Evolutionary conservation across 768 basidiomycete species (phyloP).

Genomic region (Lyophyllum atratum): DNA sequence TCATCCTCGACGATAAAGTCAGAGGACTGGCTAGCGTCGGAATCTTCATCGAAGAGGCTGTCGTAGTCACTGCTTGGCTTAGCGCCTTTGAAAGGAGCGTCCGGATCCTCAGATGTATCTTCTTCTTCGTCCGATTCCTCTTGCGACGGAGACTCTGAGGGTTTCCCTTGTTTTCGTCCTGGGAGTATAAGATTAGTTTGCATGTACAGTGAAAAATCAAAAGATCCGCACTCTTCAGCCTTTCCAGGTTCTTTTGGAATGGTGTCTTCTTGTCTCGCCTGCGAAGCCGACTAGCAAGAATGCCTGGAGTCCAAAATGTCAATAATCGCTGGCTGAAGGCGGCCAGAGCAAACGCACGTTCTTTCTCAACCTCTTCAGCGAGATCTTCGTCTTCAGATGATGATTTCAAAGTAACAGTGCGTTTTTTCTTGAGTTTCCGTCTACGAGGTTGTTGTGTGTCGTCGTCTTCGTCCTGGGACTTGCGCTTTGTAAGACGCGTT

Average conservation of each 20-base stretch:
- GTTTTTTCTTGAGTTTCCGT: slow-evolving; percentile 38
- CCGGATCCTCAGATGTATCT: slow-evolving; percentile 24
- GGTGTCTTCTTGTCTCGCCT: slow-evolving; percentile 55
- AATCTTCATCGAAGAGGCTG: slow-evolving; percentile 38
- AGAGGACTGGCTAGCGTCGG: slow-evolving; percentile 39
- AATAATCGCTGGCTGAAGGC: neutral
- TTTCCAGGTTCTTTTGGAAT: slow-evolving; percentile 68
- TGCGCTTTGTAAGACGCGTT: slow-evolving; percentile 5
- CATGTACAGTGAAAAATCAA: neutral
- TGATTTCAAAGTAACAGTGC: slow-evolving; percentile 37
- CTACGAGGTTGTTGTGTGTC: slow-evolving; percentile 33
- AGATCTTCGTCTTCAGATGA: slow-evolving; percentile 41
- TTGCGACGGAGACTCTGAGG: slow-evolving; percentile 29
- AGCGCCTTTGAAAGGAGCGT: slow-evolving; percentile 47
- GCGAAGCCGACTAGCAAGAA: slow-evolving; percentile 66
- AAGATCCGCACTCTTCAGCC: slow-evolving; percentile 55
- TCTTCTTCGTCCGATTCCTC: slow-evolving; percentile 20
- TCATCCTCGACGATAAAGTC: slow-evolving; percentile 73
- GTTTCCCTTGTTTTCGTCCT: slow-evolving; percentile 49
- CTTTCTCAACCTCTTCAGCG: slow-evolving; percentile 53
- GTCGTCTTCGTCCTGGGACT: slow-evolving; percentile 27
- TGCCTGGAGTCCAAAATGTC: slow-evolving; percentile 39
- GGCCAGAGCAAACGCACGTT: slow-evolving; percentile 38
- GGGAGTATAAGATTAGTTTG: slow-evolving; percentile 4
- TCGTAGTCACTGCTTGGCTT: slow-evolving; percentile 38